A percentile compares a stretch with the other conserved stretches of the same genome.
phyloP scores from a whole-genome alignment of 345 rosid genomes.

The Gossypium sturtianum region DNA sequence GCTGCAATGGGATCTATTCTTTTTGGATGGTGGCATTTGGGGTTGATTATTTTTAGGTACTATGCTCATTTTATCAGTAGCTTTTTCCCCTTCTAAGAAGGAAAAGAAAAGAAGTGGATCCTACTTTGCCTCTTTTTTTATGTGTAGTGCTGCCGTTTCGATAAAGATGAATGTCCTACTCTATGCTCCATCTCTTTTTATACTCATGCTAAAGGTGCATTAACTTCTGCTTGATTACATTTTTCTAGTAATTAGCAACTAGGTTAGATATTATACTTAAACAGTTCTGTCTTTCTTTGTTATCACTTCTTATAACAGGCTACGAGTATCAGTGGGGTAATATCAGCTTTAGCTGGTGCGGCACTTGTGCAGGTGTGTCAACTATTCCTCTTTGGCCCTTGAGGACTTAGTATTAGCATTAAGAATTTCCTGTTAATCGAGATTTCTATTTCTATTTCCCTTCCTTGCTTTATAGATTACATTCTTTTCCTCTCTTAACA shows the following conservation, averaged over 20 bases:
- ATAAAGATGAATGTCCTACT: constrained; percentile 94
- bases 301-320: constrained; percentile 43
- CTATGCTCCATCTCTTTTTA: constrained; percentile 79
- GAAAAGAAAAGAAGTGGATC: constrained; percentile 12
- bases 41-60: constrained; percentile 79
- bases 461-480: constrained; percentile 7
- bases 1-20: constrained; percentile 61
- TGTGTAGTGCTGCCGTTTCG: constrained; percentile 70
- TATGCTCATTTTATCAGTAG: constrained; percentile 10
- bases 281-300: constrained; percentile 15
- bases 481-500: background rate
- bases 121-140: constrained; percentile 10
- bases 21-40: constrained; percentile 69
- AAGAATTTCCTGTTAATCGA: background rate
- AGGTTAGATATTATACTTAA: constrained; percentile 14
- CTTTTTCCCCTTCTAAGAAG: background rate
- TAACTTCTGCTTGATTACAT: constrained; percentile 5
- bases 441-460: background rate
- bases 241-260: background rate
- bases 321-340: constrained; percentile 62
- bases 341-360: constrained; percentile 78
- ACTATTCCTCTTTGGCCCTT: constrained; percentile 13
- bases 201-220: constrained; percentile 71
- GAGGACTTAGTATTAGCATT: constrained; percentile 4
- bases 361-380: constrained; percentile 78